Conservation (phyloP, 2,329 filamentous ascomycete genomes). For the Sclerotinia glacialis region DNA sequence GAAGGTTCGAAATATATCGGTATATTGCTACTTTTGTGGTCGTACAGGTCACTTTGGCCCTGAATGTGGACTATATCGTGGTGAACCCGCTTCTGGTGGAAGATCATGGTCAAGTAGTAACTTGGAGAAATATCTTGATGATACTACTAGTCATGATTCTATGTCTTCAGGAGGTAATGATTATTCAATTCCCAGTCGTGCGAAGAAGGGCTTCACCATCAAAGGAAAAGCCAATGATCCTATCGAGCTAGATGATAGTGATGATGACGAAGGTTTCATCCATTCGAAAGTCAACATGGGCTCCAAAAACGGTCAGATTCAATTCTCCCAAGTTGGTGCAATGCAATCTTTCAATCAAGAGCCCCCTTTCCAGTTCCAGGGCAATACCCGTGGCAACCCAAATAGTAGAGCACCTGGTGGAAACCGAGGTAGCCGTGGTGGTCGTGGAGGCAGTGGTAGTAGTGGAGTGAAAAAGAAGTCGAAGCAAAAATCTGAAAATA, state of each 20-base stretch:
- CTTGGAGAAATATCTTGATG: conserved; percentile 50
- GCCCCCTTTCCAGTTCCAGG: conserved; percentile 13
- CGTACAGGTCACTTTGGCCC: conserved; percentile 53
- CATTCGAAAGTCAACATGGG: conserved; percentile 30
- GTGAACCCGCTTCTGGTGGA: conserved; percentile 36
- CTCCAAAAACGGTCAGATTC: conserved; percentile 9
- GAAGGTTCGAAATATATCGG: conserved; percentile 50
- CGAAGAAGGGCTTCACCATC: conserved; percentile 33
- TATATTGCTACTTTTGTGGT: conserved; percentile 58
- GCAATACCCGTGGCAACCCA: conserved; percentile 1
- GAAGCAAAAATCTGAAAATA: conserved; percentile 3
- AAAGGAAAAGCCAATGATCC: conserved; percentile 38
- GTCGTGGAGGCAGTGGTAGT: background rate
- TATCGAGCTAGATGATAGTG: conserved; percentile 36
- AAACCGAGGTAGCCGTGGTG: conserved; percentile 3
- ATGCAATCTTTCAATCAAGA: conserved; percentile 9
- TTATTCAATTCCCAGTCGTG: conserved; percentile 30
- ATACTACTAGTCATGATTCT: conserved; percentile 40
- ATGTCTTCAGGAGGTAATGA: conserved; percentile 34
- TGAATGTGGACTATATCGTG: conserved; percentile 47
- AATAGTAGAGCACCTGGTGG: background rate
- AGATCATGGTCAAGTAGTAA: conserved; percentile 55
- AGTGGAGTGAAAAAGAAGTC: conserved; percentile 2
- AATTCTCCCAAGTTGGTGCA: conserved; percentile 16
- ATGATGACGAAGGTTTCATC: conserved; percentile 34